These are phyloP conservation scores for Mycena metata DNA, from an alignment of 768 basidiomycete species.

Conservation along the genomic window DNA sequence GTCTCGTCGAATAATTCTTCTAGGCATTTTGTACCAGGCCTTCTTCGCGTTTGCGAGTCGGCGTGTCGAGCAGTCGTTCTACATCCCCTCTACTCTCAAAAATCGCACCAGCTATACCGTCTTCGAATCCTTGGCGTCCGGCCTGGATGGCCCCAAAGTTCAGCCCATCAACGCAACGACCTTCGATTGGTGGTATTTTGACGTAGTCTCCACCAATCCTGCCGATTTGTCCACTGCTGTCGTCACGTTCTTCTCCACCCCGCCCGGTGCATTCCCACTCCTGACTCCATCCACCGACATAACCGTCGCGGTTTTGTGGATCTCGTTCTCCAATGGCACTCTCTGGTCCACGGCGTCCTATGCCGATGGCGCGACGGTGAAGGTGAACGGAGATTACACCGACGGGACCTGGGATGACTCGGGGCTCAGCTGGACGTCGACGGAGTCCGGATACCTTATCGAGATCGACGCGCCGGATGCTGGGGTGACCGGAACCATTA, in stretches of 20 bases:
- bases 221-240: slow-evolving; percentile 26
- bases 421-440: slow-evolving; percentile 30
- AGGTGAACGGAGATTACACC: slow-evolving; percentile 1
- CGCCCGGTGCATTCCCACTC: slow-evolving; percentile 30
- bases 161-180: slow-evolving; percentile 33
- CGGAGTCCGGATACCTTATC: slow-evolving; percentile 20
- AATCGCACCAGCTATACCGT: slow-evolving; percentile 13
- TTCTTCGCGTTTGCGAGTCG: no score
- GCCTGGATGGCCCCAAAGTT: slow-evolving; percentile 34
- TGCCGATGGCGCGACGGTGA: slow-evolving; percentile 26
- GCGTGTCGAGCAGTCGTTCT: not conserved
- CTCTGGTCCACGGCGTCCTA: slow-evolving; percentile 1
- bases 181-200: slow-evolving; percentile 43
- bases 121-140: slow-evolving; percentile 1
- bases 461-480: slow-evolving; percentile 29
- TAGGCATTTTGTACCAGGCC: no score
- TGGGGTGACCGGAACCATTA: slow-evolving; percentile 33
- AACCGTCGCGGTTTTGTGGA: slow-evolving; percentile 23
- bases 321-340: slow-evolving; percentile 30
- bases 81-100: slow-evolving; percentile 9
- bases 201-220: slow-evolving; percentile 38
- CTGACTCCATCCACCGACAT: slow-evolving; percentile 17
- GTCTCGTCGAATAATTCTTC: no score
- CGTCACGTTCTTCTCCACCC: slow-evolving; percentile 36
- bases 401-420: slow-evolving; percentile 34